phyloP scores from a whole-genome alignment of 768 basidiomycete species.

The Russula lepida region DNA sequence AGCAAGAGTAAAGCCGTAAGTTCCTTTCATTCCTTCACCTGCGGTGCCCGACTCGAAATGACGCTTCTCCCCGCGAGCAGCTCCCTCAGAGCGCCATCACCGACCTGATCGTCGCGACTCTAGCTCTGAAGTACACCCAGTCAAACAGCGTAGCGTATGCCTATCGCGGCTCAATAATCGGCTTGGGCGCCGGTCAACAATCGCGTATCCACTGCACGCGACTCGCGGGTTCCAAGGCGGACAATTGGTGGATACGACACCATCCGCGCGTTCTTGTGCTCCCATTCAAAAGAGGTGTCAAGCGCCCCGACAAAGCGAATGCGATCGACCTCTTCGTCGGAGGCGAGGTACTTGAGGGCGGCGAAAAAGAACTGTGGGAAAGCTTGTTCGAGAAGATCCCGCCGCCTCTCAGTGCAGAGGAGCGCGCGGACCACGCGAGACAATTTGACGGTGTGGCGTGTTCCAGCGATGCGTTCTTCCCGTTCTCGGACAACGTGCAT shows the following conservation, averaged over 20 bases:
- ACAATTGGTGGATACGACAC: conserved; percentile 98
- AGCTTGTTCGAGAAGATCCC: conserved; percentile 70
- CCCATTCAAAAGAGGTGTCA: conserved; percentile 95
- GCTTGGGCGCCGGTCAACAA: conserved; percentile 96
- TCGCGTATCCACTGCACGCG: conserved; percentile 99
- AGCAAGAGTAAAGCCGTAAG: conserved; percentile 78
- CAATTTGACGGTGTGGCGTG: conserved; percentile 83
- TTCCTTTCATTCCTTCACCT: background rate
- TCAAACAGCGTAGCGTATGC: conserved; percentile 98
- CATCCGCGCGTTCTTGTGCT: conserved; percentile 87
- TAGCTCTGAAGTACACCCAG: conserved; percentile 97
- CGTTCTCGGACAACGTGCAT: conserved; percentile 97
- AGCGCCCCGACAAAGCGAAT: conserved; percentile 97
- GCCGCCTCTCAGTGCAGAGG: conserved; percentile 51
- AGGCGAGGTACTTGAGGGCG: conserved; percentile 80
- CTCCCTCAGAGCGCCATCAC: conserved; percentile 67
- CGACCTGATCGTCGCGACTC: conserved; percentile 94
- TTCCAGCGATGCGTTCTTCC: conserved; percentile 98
- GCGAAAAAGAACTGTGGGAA: conserved; percentile 90
- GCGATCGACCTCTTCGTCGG: conserved; percentile 95
- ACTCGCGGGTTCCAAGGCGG: conserved; percentile 95
- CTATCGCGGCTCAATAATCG: conserved; percentile 83
- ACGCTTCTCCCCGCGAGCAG: conserved; percentile 31
- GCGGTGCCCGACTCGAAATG: background rate
- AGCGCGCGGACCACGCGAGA: conserved; percentile 65